Evolutionary conservation across 2,329 filamentous ascomycete species (phyloP).

Genomic region (Phialophora macrospora): DNA sequence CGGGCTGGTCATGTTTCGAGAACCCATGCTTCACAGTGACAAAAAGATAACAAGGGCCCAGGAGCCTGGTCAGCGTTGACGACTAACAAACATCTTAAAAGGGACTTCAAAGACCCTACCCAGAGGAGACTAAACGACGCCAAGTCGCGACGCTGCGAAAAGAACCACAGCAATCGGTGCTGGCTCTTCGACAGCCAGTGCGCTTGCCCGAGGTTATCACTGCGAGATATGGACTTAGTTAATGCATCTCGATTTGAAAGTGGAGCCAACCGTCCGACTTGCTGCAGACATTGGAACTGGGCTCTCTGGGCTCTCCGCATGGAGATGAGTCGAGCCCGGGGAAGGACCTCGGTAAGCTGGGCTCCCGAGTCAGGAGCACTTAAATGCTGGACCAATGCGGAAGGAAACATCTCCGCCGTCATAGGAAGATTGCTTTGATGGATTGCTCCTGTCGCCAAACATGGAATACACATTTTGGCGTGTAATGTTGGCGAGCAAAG

Average conservation of each 20-base stretch:
- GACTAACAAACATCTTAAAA: neutral
- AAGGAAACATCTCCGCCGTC: no score
- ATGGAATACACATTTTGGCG: neutral
- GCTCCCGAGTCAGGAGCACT: neutral
- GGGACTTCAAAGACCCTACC: no score
- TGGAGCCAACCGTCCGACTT: neutral
- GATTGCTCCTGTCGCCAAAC: no score
- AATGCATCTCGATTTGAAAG: neutral
- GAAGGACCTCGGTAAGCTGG: slow-evolving; percentile 1
- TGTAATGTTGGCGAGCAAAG: neutral
- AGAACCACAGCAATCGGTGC: neutral
- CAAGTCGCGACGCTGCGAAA: neutral
- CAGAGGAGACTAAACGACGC: neutral
- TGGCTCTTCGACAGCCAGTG: neutral
- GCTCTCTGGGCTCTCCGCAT: neutral
- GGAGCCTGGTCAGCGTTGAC: neutral
- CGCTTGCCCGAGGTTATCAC: slow-evolving; percentile 2
- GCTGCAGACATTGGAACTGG: neutral
- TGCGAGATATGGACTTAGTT: neutral
- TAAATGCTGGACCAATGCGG: no score
- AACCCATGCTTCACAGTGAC: neutral
- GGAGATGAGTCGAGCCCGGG: neutral
- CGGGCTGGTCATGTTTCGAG: slow-evolving; percentile 7
- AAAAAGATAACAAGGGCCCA: neutral
- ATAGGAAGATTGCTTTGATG: no score